Conservation (phyloP, 768 basidiomycete genomes). For the Tricholoma matsutake region DNA sequence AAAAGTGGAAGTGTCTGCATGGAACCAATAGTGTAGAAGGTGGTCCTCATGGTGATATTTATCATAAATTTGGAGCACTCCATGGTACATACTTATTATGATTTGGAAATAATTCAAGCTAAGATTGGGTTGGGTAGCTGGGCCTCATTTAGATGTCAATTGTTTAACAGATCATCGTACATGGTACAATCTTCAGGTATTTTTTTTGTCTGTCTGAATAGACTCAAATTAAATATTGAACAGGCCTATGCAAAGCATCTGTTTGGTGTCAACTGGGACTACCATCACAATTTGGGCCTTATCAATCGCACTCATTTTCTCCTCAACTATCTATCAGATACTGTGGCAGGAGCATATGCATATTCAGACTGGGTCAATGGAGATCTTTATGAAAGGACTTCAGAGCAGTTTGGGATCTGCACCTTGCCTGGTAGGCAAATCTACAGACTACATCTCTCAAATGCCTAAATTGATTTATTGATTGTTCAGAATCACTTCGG, state of each 20-base stretch:
- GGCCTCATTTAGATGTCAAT: constrained; percentile 18
- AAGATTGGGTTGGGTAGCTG: constrained; percentile 8
- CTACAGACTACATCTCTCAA: constrained; percentile 2
- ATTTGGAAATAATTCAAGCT: neutral
- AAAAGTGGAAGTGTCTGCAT: constrained; percentile 16
- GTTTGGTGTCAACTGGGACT: neutral
- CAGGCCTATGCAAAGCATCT: constrained; percentile 21
- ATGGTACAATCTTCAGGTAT: constrained; percentile 17
- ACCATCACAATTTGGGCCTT: constrained; percentile 8
- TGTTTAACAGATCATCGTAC: constrained; percentile 22
- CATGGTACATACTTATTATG: neutral
- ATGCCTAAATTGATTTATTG: neutral
- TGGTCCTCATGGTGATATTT: constrained; percentile 22
- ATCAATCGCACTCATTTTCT: constrained; percentile 18
- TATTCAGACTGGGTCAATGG: constrained; percentile 22
- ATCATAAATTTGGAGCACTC: constrained; percentile 18
- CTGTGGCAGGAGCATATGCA: constrained; percentile 11
- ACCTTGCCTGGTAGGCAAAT: constrained; percentile 17
- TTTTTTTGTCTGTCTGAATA: neutral
- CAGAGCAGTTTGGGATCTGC: constrained; percentile 20
- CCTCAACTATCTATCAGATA: constrained; percentile 18
- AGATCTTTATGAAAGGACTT: constrained; percentile 20
- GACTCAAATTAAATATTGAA: neutral
- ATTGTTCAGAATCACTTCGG: neutral
- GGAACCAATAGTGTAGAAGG: constrained; percentile 25